Percentiles rank a stretch among this genome's conserved stretches.
These are phyloP conservation scores for Aspergillus conjunctus DNA, from an alignment of 495 filamentous ascomycete genomes.

Conservation along the genomic window DNA sequence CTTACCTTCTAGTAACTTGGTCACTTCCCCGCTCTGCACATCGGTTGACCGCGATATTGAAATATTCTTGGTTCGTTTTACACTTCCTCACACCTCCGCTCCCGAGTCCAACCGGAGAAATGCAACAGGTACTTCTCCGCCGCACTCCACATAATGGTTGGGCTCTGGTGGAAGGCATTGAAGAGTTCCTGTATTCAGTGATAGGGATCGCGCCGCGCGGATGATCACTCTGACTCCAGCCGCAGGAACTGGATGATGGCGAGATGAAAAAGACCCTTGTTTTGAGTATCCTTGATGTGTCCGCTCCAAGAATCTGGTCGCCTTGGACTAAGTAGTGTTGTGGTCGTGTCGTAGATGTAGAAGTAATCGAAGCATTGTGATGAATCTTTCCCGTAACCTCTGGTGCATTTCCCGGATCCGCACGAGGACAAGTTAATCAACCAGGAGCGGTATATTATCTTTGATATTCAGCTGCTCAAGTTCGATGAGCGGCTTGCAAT, in stretches of 20 bases:
- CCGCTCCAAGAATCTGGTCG: neutral
- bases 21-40: neutral
- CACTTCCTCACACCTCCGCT: neutral
- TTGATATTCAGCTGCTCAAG: too few species aligned
- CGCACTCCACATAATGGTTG: neutral
- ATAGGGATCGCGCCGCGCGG: neutral
- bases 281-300: neutral
- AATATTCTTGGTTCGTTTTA: neutral
- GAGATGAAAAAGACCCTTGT: neutral
- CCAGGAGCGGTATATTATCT: too few species aligned
- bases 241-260: neutral
- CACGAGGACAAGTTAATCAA: too few species aligned
- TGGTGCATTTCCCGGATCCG: too few species aligned
- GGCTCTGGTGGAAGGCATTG: neutral
- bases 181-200: neutral
- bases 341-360: too few species aligned
- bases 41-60: neutral
- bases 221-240: neutral
- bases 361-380: too few species aligned
- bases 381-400: too few species aligned
- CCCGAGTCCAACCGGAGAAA: neutral
- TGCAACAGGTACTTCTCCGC: neutral
- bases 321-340: neutral
- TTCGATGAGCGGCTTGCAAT: too few species aligned
- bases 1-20: neutral